Conservation (phyloP, 208 protist genomes). For the Angomonas ambiguus region DNA sequence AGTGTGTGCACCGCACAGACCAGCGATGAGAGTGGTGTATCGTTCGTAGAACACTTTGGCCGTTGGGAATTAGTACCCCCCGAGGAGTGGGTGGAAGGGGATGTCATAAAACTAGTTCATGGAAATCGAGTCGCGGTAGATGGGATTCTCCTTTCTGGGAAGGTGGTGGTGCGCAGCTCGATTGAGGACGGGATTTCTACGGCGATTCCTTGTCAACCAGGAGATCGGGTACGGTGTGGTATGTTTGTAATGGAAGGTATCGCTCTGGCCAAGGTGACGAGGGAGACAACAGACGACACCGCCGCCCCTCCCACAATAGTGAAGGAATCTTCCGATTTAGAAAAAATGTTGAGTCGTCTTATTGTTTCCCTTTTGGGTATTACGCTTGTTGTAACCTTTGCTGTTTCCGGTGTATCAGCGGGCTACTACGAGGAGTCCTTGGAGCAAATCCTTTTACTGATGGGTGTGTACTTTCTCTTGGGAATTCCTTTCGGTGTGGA, state of each 20-base stretch:
- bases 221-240: background rate
- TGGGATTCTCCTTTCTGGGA: constrained; percentile 24
- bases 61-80: background rate
- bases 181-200: background rate
- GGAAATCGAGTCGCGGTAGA: background rate
- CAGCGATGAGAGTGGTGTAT: background rate
- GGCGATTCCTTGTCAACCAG: background rate
- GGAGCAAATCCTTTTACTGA: background rate
- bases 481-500: background rate
- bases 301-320: too few relatives aligned
- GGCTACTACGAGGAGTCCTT: background rate
- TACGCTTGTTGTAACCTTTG: background rate
- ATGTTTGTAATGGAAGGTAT: background rate
- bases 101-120: background rate
- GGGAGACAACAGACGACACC: background rate
- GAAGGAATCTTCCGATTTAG: background rate
- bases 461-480: background rate
- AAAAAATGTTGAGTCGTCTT: background rate
- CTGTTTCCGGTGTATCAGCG: background rate
- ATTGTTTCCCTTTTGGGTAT: background rate
- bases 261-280: background rate
- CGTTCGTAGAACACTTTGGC: background rate
- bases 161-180: constrained; percentile 14
- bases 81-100: background rate
- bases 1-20: too few relatives aligned